Evolutionary conservation across 805 yeast genomes (phyloP).

Genomic region (Tetrapisispora pingtungensis): DNA sequence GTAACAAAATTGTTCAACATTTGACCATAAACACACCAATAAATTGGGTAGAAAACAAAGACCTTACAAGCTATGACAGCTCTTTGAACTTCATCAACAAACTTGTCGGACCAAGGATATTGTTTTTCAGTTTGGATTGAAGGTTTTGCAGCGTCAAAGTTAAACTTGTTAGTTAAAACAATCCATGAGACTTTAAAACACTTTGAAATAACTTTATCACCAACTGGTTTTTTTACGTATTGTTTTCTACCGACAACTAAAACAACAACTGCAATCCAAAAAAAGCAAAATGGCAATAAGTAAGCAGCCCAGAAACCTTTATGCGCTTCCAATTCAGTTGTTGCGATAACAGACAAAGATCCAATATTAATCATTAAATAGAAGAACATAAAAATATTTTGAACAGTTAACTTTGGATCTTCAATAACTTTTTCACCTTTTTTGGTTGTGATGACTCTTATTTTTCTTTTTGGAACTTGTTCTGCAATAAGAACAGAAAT

Average conservation of each 20-base stretch:
- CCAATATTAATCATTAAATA: constrained; percentile 72
- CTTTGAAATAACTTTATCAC: constrained; percentile 49
- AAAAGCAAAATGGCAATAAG: constrained; percentile 60
- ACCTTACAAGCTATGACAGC: constrained; percentile 64
- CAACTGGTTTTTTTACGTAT: constrained; percentile 50
- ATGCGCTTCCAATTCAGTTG: constrained; percentile 58
- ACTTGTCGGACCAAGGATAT: constrained; percentile 53
- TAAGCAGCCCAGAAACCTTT: constrained; percentile 70
- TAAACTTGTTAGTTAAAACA: constrained; percentile 38
- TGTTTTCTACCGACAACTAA: constrained; percentile 43
- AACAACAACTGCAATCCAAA: constrained; percentile 46
- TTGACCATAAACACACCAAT: constrained; percentile 66
- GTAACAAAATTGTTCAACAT: constrained; percentile 65
- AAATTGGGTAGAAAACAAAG: constrained; percentile 58
- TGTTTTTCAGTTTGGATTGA: constrained; percentile 37
- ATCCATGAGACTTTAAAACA: constrained; percentile 39
- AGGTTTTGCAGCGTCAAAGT: constrained; percentile 50
- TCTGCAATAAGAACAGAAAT: constrained; percentile 63
- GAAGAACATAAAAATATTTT: constrained; percentile 65
- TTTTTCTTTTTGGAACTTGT: constrained; percentile 53
- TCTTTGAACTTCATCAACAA: constrained; percentile 63
- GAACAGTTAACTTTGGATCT: constrained; percentile 62
- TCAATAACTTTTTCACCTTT: constrained; percentile 58
- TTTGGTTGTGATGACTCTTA: constrained; percentile 46
- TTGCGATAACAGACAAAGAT: constrained; percentile 65